phyloP scores from a whole-genome alignment of 768 basidiomycete genomes.

The Collybia sp. region DNA sequence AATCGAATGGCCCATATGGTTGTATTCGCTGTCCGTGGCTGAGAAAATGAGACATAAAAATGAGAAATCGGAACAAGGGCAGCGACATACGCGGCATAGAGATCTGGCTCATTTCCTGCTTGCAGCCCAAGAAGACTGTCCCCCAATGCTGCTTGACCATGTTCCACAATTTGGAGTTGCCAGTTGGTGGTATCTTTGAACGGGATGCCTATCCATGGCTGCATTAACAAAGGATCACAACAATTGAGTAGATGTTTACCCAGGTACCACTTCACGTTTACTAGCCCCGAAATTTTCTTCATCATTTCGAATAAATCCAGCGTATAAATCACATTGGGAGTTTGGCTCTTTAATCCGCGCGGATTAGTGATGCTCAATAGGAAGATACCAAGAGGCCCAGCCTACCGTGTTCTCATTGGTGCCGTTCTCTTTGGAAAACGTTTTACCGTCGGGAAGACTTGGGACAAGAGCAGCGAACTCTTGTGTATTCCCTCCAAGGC shows the following conservation, averaged over 20 bases:
- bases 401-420: conserved; percentile 35
- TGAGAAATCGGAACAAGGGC: background rate
- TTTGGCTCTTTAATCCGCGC: conserved; percentile 43
- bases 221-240: background rate
- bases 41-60: background rate
- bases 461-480: conserved; percentile 40
- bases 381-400: background rate
- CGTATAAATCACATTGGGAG: conserved; percentile 64
- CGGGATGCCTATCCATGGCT: conserved; percentile 34
- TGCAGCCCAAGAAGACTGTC: conserved; percentile 63
- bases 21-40: conserved; percentile 17
- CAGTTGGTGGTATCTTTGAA: conserved; percentile 63
- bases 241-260: conserved; percentile 20
- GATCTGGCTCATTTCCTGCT: conserved; percentile 66
- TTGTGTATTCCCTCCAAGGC: conserved; percentile 68
- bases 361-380: no score
- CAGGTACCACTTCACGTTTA: conserved; percentile 65
- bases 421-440: conserved; percentile 43
- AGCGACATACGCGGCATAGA: conserved; percentile 34
- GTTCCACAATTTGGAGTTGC: conserved; percentile 51
- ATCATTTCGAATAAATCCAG: conserved; percentile 64
- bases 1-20: conserved; percentile 32
- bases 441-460: conserved; percentile 5
- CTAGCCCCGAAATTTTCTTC: conserved; percentile 53
- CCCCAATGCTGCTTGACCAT: conserved; percentile 65